A percentile compares a stretch with the other conserved stretches of the same genome.
phyloP scores from a whole-genome alignment of 495 filamentous ascomycete genomes.

The Opeltia flavorubescens region DNA sequence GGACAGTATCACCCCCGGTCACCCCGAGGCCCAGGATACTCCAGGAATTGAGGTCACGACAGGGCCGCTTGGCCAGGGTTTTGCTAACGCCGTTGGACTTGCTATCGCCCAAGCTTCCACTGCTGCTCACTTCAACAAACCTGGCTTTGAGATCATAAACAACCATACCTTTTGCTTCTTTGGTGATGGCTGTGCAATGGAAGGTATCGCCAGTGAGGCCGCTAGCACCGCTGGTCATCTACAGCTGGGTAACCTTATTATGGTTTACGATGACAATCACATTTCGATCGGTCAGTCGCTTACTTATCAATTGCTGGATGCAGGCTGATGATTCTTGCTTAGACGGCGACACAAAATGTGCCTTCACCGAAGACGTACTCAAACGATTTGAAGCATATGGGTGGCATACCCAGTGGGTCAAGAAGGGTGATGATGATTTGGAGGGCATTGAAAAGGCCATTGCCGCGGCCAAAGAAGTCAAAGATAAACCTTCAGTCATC shows the following conservation, averaged over 20 bases:
- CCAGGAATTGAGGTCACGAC: conserved; percentile 96
- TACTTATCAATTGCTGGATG: background rate
- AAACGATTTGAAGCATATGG: conserved; percentile 96
- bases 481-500: conserved; percentile 92
- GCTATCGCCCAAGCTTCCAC: conserved; percentile 90
- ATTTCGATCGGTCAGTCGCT: conserved; percentile 64
- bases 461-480: conserved; percentile 69
- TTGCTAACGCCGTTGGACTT: conserved; percentile 89
- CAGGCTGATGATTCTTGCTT: background rate
- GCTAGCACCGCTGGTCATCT: conserved; percentile 87
- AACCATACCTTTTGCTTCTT: conserved; percentile 97
- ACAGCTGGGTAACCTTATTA: conserved; percentile 93
- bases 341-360: conserved; percentile 89
- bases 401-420: conserved; percentile 82
- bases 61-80: conserved; percentile 90
- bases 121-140: conserved; percentile 90
- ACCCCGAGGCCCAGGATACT: conserved; percentile 94
- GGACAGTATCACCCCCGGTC: conserved; percentile 90
- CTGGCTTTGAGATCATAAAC: conserved; percentile 77
- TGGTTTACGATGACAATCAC: conserved; percentile 96
- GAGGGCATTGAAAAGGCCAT: conserved; percentile 81
- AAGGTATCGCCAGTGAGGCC: conserved; percentile 91
- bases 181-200: conserved; percentile 97
- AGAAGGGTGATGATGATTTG: conserved; percentile 83
- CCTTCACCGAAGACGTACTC: conserved; percentile 94